Conservation (phyloP, 192 early-diverging fungal genomes). For the Entomortierella beljakovae region DNA sequence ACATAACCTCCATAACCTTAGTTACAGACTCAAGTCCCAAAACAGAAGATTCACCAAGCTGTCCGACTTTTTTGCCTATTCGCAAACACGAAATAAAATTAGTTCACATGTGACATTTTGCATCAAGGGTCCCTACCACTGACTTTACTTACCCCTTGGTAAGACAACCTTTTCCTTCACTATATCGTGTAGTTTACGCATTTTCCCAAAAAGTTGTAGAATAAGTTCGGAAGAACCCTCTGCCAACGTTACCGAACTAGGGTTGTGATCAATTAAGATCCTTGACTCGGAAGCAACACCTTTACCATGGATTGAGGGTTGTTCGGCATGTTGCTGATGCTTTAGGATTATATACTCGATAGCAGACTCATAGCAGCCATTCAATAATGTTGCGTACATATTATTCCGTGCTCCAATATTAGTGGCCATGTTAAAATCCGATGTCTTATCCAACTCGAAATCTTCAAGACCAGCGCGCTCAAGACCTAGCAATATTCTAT, state of each 20-base stretch:
- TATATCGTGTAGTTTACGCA: slow-evolving; percentile 54
- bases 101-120: neutral
- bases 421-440: slow-evolving; percentile 69
- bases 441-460: slow-evolving; percentile 70
- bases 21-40: slow-evolving; percentile 54
- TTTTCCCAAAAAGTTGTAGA: slow-evolving; percentile 59
- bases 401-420: slow-evolving; percentile 67
- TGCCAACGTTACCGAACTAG: neutral
- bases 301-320: slow-evolving; percentile 19
- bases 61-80: slow-evolving; percentile 32
- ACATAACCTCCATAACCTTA: slow-evolving; percentile 50
- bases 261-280: neutral
- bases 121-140: neutral
- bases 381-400: slow-evolving; percentile 60
- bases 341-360: slow-evolving; percentile 51
- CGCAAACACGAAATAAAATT: neutral
- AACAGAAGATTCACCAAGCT: slow-evolving; percentile 34
- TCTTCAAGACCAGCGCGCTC: slow-evolving; percentile 70
- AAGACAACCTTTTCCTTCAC: slow-evolving; percentile 57
- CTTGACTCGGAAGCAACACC: neutral
- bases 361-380: slow-evolving; percentile 70
- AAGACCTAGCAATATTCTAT: slow-evolving; percentile 57
- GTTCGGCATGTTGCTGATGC: slow-evolving; percentile 1
- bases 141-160: slow-evolving; percentile 50
- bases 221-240: slow-evolving; percentile 52